A percentile compares a stretch with the other conserved stretches of the same genome.
phyloP scores from a whole-genome alignment of 2,329 filamentous ascomycete species.

The Achaetomium macrosporum region DNA sequence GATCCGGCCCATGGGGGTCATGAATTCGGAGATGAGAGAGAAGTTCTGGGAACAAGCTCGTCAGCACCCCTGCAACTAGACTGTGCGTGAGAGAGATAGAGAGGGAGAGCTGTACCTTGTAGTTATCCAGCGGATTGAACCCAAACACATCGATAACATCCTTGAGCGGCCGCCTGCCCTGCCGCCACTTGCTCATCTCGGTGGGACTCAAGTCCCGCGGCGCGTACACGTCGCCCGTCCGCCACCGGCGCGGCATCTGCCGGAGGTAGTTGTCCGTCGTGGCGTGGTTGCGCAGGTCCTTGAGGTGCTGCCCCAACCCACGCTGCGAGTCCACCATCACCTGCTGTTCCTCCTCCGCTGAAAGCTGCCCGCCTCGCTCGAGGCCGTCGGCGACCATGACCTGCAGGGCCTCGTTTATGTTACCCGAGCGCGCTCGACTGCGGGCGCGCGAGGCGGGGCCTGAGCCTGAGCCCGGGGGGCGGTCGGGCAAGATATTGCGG shows the following conservation, averaged over 20 bases:
- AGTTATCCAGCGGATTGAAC: slow-evolving; percentile 75
- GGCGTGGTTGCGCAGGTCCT: slow-evolving; percentile 6
- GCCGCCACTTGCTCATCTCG: slow-evolving; percentile 79
- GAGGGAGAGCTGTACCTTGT: slow-evolving; percentile 58
- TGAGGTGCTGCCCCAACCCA: slow-evolving; percentile 1
- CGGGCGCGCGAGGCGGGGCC: neutral
- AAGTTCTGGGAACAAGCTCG: slow-evolving; percentile 64
- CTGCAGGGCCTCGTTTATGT: slow-evolving; percentile 7
- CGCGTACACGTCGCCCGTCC: slow-evolving; percentile 77
- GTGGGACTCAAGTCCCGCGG: slow-evolving; percentile 75
- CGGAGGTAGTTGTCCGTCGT: slow-evolving; percentile 46
- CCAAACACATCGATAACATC: slow-evolving; percentile 78
- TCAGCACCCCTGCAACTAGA: too few relatives aligned
- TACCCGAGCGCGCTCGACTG: neutral
- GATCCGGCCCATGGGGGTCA: slow-evolving; percentile 80
- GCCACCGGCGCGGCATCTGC: slow-evolving; percentile 67
- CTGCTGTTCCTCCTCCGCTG: slow-evolving; percentile 1
- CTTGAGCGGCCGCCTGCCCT: slow-evolving; percentile 43
- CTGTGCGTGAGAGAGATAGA: neutral
- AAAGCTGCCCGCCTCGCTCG: slow-evolving; percentile 5
- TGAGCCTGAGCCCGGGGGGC: too few relatives aligned
- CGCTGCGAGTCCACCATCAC: neutral
- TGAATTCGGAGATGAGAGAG: slow-evolving; percentile 82
- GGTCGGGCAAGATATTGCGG: too few relatives aligned
- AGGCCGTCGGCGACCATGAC: slow-evolving; percentile 1